phyloP scores from a whole-genome alignment of 2,329 filamentous ascomycete species.

The Botrytis deweyae region DNA sequence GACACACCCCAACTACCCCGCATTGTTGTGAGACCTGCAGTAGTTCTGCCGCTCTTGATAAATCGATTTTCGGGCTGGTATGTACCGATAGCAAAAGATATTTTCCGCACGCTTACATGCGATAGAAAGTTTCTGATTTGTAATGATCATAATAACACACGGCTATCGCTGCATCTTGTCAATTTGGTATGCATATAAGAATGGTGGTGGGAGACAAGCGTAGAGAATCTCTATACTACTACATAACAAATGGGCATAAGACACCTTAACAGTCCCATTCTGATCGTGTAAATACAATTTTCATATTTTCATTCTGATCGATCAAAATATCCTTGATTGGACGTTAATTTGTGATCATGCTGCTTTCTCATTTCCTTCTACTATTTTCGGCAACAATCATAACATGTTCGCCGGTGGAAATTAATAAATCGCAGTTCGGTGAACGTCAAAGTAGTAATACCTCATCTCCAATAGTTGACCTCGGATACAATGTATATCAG shows the following conservation, averaged over 20 bases:
- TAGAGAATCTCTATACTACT: not conserved
- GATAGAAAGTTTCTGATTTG: not conserved
- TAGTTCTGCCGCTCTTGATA: not conserved
- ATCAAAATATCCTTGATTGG: not conserved
- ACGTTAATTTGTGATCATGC: not conserved
- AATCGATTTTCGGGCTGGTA: no score
- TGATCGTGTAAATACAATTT: not conserved
- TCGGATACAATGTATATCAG: constrained; percentile 49
- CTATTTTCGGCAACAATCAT: not conserved
- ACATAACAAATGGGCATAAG: not conserved
- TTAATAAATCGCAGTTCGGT: not conserved
- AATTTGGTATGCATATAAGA: not conserved
- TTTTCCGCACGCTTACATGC: not conserved
- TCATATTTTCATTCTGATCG: not conserved
- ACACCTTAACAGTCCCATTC: not conserved
- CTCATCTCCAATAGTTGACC: constrained; percentile 40
- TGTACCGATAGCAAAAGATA: not conserved
- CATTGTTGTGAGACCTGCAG: not conserved
- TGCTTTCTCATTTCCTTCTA: not conserved
- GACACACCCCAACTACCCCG: not conserved
- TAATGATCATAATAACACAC: not conserved
- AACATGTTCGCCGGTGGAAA: not conserved
- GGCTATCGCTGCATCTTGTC: not conserved
- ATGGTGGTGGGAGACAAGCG: not conserved
- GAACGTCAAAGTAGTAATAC: not conserved